Base-by-base conservation (phyloP, 164 flowering plant species). In the Umbellularia californica region DNA sequence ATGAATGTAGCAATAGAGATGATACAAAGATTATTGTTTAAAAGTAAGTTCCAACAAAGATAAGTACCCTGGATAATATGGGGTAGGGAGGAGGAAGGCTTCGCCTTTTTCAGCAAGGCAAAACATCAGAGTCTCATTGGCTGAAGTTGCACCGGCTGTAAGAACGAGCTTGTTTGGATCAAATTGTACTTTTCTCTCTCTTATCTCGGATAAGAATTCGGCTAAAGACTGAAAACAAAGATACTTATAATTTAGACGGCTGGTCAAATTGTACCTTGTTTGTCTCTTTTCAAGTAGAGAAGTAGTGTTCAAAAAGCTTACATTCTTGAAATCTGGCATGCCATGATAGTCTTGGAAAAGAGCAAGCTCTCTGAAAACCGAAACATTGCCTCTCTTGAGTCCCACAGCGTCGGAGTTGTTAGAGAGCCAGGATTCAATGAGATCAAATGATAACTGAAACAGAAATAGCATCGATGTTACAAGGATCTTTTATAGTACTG, bases 301-400 rank as follows among this genome's bases (percentile, higher is more conserved):
- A 28, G 22, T 33, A 33, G 50, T 28, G 47, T 28, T 33, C 0
- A n/a, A 22, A 12, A 74, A 14, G 50, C 70, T 70, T 79, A 85
- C 89, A 17, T 83, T 84, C 69, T 87, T 87, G 67, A 87, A 85
- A 58, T 72, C 84, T 0, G 85, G 86, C 52, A 87, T 51, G 58
- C 89, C 89, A 64, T 82, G 84, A 75, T 87, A 87, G 71, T 87
- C 89, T 66, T 87, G 89, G 55, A 81, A 85, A 33, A 87, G 87
- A 52, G 90, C 90, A 5, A 87, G 75, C 69, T 85, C 85, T 75
- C 84, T 79, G 70, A 87, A 85, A 14, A 81, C 47, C 33, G 86
- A 81, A 60, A 72, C 52, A 15, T 84, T 85, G 3, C 77, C 71
- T 70, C 69, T 72, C 75, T 71, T 82, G 68, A 84, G 68, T 65